A percentile compares a stretch with the other conserved stretches of the same genome.
Conservation (phyloP, 352 stramenopile genomes). For the Phytophthora melonis region DNA sequence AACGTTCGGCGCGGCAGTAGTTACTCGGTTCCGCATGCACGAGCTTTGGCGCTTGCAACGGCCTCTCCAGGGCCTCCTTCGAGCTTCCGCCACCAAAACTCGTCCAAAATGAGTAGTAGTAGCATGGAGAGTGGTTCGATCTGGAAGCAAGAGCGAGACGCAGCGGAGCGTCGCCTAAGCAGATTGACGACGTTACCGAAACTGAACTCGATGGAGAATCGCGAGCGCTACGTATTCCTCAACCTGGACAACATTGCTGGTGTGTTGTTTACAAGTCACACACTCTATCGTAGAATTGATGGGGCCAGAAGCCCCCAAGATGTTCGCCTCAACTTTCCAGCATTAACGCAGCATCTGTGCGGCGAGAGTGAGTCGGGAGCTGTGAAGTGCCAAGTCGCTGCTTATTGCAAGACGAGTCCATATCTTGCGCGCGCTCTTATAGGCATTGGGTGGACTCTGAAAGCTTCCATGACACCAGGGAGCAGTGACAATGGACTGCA, state of each 20-base stretch:
- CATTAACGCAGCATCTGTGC: conserved; percentile 15
- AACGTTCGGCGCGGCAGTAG: conserved; percentile 1
- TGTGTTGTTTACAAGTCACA: conserved; percentile 9
- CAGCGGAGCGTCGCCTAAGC: neutral
- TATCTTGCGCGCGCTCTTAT: conserved; percentile 1
- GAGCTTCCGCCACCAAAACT: neutral
- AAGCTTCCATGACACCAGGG: neutral
- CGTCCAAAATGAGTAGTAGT: neutral
- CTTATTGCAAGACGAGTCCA: conserved; percentile 8
- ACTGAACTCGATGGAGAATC: neutral
- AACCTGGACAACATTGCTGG: conserved; percentile 29
- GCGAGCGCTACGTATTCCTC: conserved; percentile 23
- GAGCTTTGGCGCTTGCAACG: conserved; percentile 14
- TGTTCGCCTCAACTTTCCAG: conserved; percentile 14
- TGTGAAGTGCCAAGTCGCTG: conserved; percentile 6
- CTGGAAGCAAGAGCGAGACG: neutral
- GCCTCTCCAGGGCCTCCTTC: neutral
- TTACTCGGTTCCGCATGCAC: neutral
- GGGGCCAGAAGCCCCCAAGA: conserved; percentile 10
- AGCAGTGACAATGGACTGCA: conserved; percentile 2
- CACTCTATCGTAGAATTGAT: conserved; percentile 16
- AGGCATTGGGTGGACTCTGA: conserved; percentile 14
- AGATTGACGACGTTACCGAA: conserved; percentile 13
- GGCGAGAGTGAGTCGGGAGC: neutral
- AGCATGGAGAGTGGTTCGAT: neutral